Conservation (phyloP, 108 stramenopile genomes). For the Nitzschia sp. region DNA sequence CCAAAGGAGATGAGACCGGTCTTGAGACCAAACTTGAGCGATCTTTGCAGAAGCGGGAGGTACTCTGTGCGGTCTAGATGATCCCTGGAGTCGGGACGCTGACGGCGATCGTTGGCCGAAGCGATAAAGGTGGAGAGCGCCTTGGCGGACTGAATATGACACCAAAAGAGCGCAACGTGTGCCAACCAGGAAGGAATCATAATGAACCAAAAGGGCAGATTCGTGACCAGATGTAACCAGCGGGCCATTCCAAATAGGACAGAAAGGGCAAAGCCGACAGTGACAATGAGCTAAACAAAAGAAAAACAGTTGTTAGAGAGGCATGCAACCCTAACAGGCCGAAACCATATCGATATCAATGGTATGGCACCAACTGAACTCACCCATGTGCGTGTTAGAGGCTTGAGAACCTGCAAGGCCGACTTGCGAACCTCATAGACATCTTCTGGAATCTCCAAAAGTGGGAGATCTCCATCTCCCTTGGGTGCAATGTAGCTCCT, state of each 20-base stretch:
- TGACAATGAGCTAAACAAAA: constrained; percentile 62
- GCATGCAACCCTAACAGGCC: neutral
- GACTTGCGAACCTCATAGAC: constrained; percentile 77
- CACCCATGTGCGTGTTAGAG: constrained; percentile 83
- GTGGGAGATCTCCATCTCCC: constrained; percentile 27
- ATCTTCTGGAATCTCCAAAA: constrained; percentile 78
- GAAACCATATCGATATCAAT: neutral
- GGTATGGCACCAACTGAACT: too few relatives aligned
- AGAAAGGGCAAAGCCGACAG: constrained; percentile 71
- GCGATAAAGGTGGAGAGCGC: constrained; percentile 76
- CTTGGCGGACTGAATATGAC: constrained; percentile 65
- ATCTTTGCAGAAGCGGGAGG: constrained; percentile 76
- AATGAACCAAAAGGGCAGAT: constrained; percentile 74
- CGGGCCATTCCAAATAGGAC: constrained; percentile 63
- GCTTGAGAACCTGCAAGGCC: constrained; percentile 75
- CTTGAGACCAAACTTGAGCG: constrained; percentile 83
- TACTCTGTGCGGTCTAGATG: constrained; percentile 84
- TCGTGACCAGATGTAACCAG: constrained; percentile 61
- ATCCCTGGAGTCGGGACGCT: constrained; percentile 78
- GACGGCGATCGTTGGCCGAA: constrained; percentile 77
- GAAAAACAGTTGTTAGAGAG: neutral
- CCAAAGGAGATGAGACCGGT: constrained; percentile 80
- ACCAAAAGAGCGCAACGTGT: constrained; percentile 65
- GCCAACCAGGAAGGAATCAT: constrained; percentile 75
- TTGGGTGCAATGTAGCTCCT: constrained; percentile 10